These are phyloP conservation scores for Sclerotinia trifoliorum DNA, from an alignment of 2,329 filamentous ascomycete species.

Conservation along the genomic window DNA sequence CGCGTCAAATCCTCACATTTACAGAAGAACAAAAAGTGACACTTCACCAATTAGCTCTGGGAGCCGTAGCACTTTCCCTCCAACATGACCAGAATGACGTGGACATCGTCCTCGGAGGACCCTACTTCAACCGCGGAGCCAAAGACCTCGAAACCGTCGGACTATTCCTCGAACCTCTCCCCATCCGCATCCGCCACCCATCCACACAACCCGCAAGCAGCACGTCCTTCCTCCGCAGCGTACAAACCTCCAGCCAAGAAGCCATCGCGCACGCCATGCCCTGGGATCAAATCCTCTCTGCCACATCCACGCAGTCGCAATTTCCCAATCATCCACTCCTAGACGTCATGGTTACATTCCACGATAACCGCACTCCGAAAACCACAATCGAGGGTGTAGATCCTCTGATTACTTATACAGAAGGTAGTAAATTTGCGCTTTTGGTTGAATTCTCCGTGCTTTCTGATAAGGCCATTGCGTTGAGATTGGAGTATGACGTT, in stretches of 20 bases:
- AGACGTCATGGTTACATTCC: conserved; percentile 34
- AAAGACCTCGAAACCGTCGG: conserved; percentile 33
- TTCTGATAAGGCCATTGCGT: neutral
- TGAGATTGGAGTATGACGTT: conserved; percentile 14
- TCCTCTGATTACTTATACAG: conserved; percentile 8
- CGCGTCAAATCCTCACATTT: neutral
- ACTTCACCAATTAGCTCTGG: conserved; percentile 23
- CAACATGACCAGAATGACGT: neutral
- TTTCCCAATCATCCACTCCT: conserved; percentile 32
- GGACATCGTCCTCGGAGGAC: conserved; percentile 37
- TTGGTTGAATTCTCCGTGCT: neutral
- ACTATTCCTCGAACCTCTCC: conserved; percentile 19
- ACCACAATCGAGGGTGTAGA: neutral
- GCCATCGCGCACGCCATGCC: conserved; percentile 39
- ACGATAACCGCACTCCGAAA: conserved; percentile 23
- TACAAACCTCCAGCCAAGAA: conserved; percentile 31
- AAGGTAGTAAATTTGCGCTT: conserved; percentile 15
- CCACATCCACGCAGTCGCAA: conserved; percentile 24
- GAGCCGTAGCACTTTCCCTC: conserved; percentile 21
- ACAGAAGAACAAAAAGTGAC: conserved; percentile 13
- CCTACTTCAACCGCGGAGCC: conserved; percentile 37
- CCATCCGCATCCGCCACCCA: conserved; percentile 12
- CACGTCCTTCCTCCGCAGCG: conserved; percentile 14
- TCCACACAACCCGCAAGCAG: neutral
- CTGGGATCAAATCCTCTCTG: conserved; percentile 38